Conservation (phyloP, 805 yeast species). For the Candida boidinii region DNA sequence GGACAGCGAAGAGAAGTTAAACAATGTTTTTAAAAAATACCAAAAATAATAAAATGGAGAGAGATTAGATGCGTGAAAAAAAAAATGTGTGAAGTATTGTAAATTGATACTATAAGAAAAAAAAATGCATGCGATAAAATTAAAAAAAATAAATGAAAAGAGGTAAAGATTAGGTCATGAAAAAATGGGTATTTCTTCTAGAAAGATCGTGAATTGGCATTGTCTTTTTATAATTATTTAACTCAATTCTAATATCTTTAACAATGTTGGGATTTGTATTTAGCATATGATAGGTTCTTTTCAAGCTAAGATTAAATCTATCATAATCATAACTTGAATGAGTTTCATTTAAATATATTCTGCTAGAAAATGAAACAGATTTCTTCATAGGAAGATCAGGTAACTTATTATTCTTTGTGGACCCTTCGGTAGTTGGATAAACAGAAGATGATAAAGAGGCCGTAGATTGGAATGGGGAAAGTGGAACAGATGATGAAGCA, state of each 20-base stretch:
- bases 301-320: constrained; percentile 43
- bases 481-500: neutral
- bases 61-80: too few relatives aligned
- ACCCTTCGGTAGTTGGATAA: neutral
- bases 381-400: too few relatives aligned
- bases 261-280: constrained; percentile 41
- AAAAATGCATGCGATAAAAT: neutral
- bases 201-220: constrained; percentile 65
- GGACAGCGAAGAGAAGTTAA: too few relatives aligned
- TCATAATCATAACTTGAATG: constrained; percentile 43
- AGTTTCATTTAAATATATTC: constrained; percentile 42
- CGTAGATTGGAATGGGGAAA: neutral
- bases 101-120: too few relatives aligned
- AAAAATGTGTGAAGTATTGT: too few relatives aligned
- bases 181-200: constrained; percentile 56
- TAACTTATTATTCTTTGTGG: too few relatives aligned
- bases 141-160: neutral
- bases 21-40: too few relatives aligned
- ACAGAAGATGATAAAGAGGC: constrained; percentile 1
- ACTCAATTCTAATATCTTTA: constrained; percentile 50
- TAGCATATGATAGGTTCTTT: constrained; percentile 34
- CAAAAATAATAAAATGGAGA: too few relatives aligned
- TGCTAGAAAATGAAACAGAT: constrained; percentile 32
- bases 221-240: constrained; percentile 57
- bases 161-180: constrained; percentile 25